Base-by-base conservation (phyloP, 305 asterid genomes). In the Fraxinus floribunda region DNA sequence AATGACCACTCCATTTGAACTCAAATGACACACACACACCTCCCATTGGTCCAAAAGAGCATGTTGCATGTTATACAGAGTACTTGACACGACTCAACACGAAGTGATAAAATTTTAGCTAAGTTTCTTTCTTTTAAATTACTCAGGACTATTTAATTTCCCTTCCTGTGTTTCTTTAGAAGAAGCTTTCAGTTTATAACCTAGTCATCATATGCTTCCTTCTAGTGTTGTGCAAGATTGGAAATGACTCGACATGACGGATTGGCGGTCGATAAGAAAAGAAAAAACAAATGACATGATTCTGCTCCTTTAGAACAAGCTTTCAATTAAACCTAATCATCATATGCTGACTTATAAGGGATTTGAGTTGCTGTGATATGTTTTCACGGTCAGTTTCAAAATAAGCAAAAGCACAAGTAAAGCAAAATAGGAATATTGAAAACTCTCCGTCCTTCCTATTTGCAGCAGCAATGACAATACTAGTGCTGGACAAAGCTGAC, bases 1-100 rank as follows among this genome's bases (percentile, higher is more conserved):
- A 85, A 82, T 85, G 84, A 64, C 36, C 72, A 64, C 85, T 82
- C 71, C 20, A 71, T 39, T 78, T 60, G 57, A 18, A 77, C 7
- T 7, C 57, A 13, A 46, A 46, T 4, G 57, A 46, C 57, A 46
- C 1, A 46, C 39, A 46, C 57, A 13, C 18, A 13, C 57, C 57
- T 46, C 57, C 18, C 18, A 46, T 15, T 46, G 57, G 57, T 46
- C 57, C 57, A 13, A 22, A 22, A 46, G 57, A 13, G 5, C 18
- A 46, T 46, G 57, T 13, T 46, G 18, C 57, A 13, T 46, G 57
- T 46, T 13, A 44, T 44, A 15, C n/a, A 11, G 55, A 44, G 55
- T 44, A 13, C 15, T 16, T 1, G 66, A 57, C 26, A 16, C 7
- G 66, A 57, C 24, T 15, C n/a, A 15, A 52, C 64, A 52, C 66